Base-by-base conservation (phyloP, 306 rosid genomes). In the Boehmeria nivea region DNA sequence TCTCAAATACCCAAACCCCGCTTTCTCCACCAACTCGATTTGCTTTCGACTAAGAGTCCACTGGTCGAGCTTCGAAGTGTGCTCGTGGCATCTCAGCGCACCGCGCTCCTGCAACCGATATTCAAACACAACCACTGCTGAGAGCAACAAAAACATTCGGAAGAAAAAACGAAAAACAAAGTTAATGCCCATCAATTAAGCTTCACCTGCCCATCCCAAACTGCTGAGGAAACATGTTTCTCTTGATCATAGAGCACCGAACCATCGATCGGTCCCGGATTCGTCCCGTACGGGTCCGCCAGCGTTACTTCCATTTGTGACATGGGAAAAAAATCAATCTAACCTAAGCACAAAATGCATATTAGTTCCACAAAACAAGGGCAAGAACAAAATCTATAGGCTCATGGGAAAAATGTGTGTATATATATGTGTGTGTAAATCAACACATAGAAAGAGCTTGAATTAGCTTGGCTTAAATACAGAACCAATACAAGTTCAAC, bases 141-240 rank as follows among this genome's bases (percentile, higher is more conserved):
- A 55, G 26, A 43, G 49, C 31, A 25, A 45, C 59, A 12, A 38
- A 28, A 12, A 68, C 37, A 66, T 31, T 50, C 44, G 27, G 48
- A 44, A 44, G 24, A 26, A 46, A 33, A 22, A 44, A 42, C 43
- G 65, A 6, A 33, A 69, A 34, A 39, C 57, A 15, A 17, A 56
- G 21, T 38, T 59, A 50, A 56, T 43, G 39, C 76, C 61, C 46
- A n/a, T n/a, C n/a, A n/a, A n/a, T n/a, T n/a, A n/a, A n/a, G n/a
- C n/a, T n/a, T 55, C 80, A 91, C 99, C 96, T 91, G 99, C 31
- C 99, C 96, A 31, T 93, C 99, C 99, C 99, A 93, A 60, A 93
- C 89, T 57, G 96, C 96, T 10, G 86, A 73, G 16, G 99, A 93
- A 36, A 93, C 96, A 74, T 93, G 99, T 78, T 93, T 93, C 71